Percentiles rank a stretch among this genome's conserved stretches.
These are phyloP conservation scores for Saccharomyces paradoxus DNA, from an alignment of 805 yeast genomes.

Conservation along the genomic window DNA sequence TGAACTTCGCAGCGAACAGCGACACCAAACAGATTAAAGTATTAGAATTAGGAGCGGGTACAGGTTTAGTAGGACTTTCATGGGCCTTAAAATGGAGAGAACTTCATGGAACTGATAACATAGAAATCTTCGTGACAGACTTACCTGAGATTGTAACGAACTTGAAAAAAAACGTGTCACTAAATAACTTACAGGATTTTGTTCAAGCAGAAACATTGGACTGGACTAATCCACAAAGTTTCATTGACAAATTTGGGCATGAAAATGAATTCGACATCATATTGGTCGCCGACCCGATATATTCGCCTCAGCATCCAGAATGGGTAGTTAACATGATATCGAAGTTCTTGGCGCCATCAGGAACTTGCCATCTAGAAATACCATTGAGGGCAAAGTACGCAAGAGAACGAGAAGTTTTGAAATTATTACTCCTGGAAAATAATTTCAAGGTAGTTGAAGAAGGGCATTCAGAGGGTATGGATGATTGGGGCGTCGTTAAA, in stretches of 20 bases:
- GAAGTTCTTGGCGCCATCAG: slow-evolving; percentile 38
- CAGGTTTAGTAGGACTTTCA: slow-evolving; percentile 81
- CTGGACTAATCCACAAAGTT: slow-evolving; percentile 58
- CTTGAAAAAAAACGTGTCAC: slow-evolving; percentile 45
- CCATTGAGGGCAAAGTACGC: slow-evolving; percentile 68
- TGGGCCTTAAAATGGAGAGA: slow-evolving; percentile 33
- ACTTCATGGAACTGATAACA: slow-evolving; percentile 34
- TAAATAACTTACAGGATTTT: slow-evolving; percentile 37
- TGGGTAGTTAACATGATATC: slow-evolving; percentile 58
- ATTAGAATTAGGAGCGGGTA: slow-evolving; percentile 89
- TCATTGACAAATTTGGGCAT: slow-evolving; percentile 28
- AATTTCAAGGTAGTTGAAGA: slow-evolving; percentile 27
- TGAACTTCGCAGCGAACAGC: slow-evolving; percentile 1
- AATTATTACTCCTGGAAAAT: slow-evolving; percentile 41
- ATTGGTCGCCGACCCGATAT: slow-evolving; percentile 80
- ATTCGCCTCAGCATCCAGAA: slow-evolving; percentile 71
- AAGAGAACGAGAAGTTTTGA: slow-evolving; percentile 51
- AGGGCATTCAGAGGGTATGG: slow-evolving; percentile 56
- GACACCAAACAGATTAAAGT: slow-evolving; percentile 23
- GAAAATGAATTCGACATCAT: slow-evolving; percentile 44
- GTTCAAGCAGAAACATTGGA: slow-evolving; percentile 51
- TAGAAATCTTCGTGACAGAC: slow-evolving; percentile 58
- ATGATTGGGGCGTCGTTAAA: slow-evolving; percentile 73
- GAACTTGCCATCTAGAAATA: slow-evolving; percentile 53
- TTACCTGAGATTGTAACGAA: slow-evolving; percentile 70